Conservation (phyloP, 768 basidiomycete species). For the Botryobasidium botryosum region DNA sequence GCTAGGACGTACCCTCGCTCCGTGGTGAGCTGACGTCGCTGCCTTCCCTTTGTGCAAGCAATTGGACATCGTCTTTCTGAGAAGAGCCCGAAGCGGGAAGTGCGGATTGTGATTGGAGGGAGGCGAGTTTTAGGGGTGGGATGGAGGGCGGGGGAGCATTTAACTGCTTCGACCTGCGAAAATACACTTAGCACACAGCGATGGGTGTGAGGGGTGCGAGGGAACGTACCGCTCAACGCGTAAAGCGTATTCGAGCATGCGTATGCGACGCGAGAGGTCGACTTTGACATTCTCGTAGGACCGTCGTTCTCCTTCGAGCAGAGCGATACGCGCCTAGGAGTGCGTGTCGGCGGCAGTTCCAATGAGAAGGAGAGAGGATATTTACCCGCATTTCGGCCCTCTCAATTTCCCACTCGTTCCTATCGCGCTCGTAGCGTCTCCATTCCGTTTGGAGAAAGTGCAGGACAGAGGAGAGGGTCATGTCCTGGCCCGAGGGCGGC, state of each 20-base stretch:
- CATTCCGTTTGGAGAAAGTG: constrained; percentile 98
- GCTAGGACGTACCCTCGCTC: constrained; percentile 48
- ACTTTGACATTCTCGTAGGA: constrained; percentile 95
- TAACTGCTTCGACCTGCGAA: constrained; percentile 61
- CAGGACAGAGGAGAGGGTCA: constrained; percentile 82
- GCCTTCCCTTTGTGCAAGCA: constrained; percentile 50
- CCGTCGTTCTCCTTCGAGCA: constrained; percentile 90
- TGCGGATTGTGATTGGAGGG: constrained; percentile 39
- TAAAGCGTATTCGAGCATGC: constrained; percentile 97
- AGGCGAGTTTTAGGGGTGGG: constrained; percentile 47
- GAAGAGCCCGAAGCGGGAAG: constrained; percentile 27
- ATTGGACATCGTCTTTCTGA: too few relatives aligned
- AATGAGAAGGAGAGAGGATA: constrained; percentile 15
- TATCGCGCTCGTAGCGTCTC: constrained; percentile 92
- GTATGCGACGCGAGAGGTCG: constrained; percentile 89
- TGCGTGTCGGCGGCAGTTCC: background rate
- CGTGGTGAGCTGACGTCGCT: constrained; percentile 71
- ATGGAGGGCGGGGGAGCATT: constrained; percentile 39
- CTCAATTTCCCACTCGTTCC: constrained; percentile 99
- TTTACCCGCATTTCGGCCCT: constrained; percentile 95
- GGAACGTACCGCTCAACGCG: constrained; percentile 75
- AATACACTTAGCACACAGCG: too few relatives aligned
- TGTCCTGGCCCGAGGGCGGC: constrained; percentile 79
- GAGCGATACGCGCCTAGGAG: constrained; percentile 78
- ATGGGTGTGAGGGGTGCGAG: constrained; percentile 2